Conservation (phyloP, 768 basidiomycete species). For the Boletus sensibilis region DNA sequence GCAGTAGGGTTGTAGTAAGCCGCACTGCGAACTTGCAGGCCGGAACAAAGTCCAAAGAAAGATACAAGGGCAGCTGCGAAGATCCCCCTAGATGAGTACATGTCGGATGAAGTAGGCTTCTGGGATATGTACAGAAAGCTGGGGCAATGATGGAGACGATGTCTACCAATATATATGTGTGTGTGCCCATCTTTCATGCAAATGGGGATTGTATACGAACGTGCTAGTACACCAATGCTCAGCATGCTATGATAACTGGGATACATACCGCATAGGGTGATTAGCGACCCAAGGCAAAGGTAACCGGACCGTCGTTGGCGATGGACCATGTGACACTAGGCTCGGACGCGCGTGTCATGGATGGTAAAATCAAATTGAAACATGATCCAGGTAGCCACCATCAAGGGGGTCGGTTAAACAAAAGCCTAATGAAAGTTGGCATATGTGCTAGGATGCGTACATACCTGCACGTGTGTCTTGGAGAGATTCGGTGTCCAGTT, state of each 20-base stretch:
- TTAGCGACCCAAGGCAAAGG: background rate
- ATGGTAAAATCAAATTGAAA: no score
- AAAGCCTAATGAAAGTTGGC: background rate
- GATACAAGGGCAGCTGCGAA: background rate
- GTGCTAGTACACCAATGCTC: background rate
- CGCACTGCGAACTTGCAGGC: slow-evolving; percentile 7
- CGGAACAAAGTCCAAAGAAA: slow-evolving; percentile 1
- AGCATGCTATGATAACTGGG: background rate
- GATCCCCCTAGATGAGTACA: background rate
- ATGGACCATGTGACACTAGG: background rate
- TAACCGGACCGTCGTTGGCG: background rate
- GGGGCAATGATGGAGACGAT: background rate
- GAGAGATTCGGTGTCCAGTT: background rate
- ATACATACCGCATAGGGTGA: background rate
- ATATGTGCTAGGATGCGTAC: background rate
- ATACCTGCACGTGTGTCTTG: background rate
- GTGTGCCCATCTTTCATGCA: background rate
- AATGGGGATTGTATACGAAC: background rate
- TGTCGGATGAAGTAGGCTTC: background rate
- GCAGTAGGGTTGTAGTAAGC: slow-evolving; percentile 37
- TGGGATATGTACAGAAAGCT: background rate
- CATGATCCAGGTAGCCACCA: background rate
- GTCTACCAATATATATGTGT: background rate
- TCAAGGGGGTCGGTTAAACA: background rate
- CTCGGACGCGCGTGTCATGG: background rate